phyloP scores from a whole-genome alignment of 2,329 filamentous ascomycete genomes.

The Blastomyces parvus region DNA sequence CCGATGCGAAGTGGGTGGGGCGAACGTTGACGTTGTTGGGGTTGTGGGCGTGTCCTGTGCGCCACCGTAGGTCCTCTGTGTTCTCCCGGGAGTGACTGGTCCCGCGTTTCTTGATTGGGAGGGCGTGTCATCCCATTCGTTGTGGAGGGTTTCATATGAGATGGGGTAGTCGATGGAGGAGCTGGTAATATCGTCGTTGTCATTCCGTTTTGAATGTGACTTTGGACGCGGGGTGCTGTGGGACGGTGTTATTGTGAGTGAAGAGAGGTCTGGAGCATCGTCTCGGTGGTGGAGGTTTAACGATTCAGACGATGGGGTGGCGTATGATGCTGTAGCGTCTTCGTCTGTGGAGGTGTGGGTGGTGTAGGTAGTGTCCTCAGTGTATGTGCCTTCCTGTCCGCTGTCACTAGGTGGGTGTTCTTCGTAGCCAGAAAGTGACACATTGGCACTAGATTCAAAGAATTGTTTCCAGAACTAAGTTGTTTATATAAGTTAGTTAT shows the following conservation, averaged over 20 bases:
- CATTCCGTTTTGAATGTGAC: constrained; percentile 21
- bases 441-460: constrained; percentile 96
- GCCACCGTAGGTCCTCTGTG: constrained; percentile 24
- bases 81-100: constrained; percentile 31
- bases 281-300: constrained; percentile 23
- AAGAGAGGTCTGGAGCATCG: constrained; percentile 40
- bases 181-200: constrained; percentile 33
- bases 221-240: constrained; percentile 40
- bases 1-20: constrained; percentile 42
- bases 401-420: constrained; percentile 58
- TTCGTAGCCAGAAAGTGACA: constrained; percentile 90
- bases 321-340: constrained; percentile 29
- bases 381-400: constrained; percentile 42
- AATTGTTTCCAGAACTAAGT: constrained; percentile 97
- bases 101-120: constrained; percentile 21
- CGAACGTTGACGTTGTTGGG: constrained; percentile 49
- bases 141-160: constrained; percentile 64
- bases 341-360: constrained; percentile 37
- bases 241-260: constrained; percentile 34
- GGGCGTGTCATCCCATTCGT: constrained; percentile 30
- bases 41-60: constrained; percentile 46
- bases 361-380: constrained; percentile 49
- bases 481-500: neutral
- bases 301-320: constrained; percentile 32
- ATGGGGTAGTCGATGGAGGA: constrained; percentile 53